These are phyloP conservation scores for Plantago elongata DNA, from an alignment of 257 asterid genomes.

Conservation along the genomic window DNA sequence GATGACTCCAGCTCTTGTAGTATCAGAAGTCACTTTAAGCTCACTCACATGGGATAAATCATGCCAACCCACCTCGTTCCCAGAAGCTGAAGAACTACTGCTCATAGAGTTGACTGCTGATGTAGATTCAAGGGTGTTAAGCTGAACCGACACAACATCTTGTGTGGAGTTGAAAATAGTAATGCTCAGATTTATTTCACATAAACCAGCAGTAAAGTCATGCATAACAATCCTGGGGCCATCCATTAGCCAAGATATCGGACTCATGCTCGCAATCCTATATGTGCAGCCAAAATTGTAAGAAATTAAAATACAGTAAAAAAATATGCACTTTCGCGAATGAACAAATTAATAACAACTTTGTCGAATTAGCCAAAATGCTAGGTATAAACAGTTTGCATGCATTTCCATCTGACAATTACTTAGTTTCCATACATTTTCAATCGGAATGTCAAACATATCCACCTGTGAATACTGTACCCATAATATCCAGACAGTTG, in stretches of 20 bases:
- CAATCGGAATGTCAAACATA: too few species aligned
- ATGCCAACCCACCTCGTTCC: constrained; percentile 83
- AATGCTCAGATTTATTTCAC: constrained; percentile 64
- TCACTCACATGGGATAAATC: constrained; percentile 49
- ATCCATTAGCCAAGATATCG: constrained; percentile 78
- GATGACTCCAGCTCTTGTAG: constrained; percentile 27
- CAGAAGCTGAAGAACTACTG: constrained; percentile 35
- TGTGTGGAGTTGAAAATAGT: constrained; percentile 65
- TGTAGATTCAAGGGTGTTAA: constrained; percentile 48
- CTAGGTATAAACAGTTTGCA: too few species aligned
- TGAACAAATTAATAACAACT: too few species aligned
- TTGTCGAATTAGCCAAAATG: too few species aligned
- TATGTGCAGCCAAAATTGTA: constrained; percentile 12
- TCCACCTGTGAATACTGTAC: too few species aligned
- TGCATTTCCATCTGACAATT: too few species aligned
- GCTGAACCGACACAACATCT: constrained; percentile 41
- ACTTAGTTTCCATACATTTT: too few species aligned
- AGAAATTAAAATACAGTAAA: constrained; percentile 5
- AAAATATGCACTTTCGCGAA: background rate
- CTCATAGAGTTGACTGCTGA: constrained; percentile 21
- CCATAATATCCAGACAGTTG: too few species aligned
- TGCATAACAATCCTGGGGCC: constrained; percentile 61
- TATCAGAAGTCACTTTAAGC: constrained; percentile 47
- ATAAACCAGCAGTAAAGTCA: constrained; percentile 52
- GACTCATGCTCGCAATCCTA: constrained; percentile 61